Percentiles rank a stretch among this genome's conserved stretches.
Conservation (phyloP, 2,329 filamentous ascomycete genomes). For the Hymenoscyphus infarciens region DNA sequence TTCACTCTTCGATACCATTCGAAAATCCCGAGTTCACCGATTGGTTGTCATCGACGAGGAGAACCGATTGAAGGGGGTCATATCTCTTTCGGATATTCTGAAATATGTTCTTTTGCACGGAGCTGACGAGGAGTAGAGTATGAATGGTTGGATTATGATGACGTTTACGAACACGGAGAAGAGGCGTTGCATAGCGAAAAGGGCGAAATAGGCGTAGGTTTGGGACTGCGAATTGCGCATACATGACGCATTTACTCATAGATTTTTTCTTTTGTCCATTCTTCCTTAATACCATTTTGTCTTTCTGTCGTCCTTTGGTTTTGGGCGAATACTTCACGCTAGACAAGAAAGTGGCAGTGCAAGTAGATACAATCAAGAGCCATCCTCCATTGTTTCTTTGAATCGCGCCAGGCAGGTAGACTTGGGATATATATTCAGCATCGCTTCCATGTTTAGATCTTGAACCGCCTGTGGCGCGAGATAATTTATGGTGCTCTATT, state of each 20-base stretch:
- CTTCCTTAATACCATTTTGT: conserved; percentile 30
- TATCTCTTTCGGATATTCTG: conserved; percentile 93
- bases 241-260: conserved; percentile 26
- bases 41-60: conserved; percentile 91
- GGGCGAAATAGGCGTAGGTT: conserved; percentile 29
- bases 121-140: conserved; percentile 30
- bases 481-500: too few species aligned
- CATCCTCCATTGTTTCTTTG: too few species aligned
- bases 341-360: too few species aligned
- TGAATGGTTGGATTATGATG: conserved; percentile 19
- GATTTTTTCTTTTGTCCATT: conserved; percentile 30
- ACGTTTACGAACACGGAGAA: conserved; percentile 17
- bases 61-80: conserved; percentile 78
- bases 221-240: conserved; percentile 17
- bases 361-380: too few species aligned
- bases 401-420: too few species aligned
- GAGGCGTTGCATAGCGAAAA: conserved; percentile 37
- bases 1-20: conserved; percentile 94
- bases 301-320: neutral
- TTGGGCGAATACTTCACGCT: neutral
- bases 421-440: too few species aligned
- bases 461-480: too few species aligned
- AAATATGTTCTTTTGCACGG: conserved; percentile 81
- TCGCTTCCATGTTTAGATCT: too few species aligned
- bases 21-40: conserved; percentile 89